A percentile compares a stretch with the other conserved stretches of the same genome.
These are phyloP conservation scores for Verbascum thapsus DNA, from an alignment of 257 asterid species.

Conservation along the genomic window DNA sequence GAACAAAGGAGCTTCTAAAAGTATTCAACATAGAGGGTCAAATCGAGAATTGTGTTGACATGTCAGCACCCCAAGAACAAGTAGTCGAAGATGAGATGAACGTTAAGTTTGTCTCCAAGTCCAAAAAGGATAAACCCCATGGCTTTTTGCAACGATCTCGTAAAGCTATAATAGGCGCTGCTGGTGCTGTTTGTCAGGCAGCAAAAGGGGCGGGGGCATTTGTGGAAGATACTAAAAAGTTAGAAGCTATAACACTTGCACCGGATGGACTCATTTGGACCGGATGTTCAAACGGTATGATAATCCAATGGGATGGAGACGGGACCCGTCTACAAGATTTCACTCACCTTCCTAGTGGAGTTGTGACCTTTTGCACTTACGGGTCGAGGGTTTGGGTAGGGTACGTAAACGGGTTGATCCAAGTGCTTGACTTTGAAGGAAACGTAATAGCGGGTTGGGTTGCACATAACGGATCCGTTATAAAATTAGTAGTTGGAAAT, in stretches of 20 bases:
- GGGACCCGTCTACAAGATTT: constrained; percentile 80
- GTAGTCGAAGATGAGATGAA: constrained; percentile 69
- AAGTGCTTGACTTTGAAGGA: constrained; percentile 76
- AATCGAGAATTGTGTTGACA: constrained; percentile 76
- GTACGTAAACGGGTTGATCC: constrained; percentile 73
- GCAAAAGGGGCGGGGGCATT: constrained; percentile 86
- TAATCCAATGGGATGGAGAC: constrained; percentile 92
- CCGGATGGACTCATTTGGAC: constrained; percentile 84
- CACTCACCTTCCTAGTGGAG: constrained; percentile 57
- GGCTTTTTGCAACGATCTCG: constrained; percentile 84
- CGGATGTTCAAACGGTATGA: constrained; percentile 76
- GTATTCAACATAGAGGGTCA: constrained; percentile 87
- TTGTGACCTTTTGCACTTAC: constrained; percentile 58
- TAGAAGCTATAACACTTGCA: constrained; percentile 68
- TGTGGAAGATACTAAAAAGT: constrained; percentile 66
- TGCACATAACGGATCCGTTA: constrained; percentile 80
- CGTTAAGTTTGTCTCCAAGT: constrained; percentile 55
- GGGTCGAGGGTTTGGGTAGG: constrained; percentile 87
- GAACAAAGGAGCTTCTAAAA: constrained; percentile 75
- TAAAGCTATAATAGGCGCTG: constrained; percentile 89
- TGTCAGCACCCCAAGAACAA: constrained; percentile 63
- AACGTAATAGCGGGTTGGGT: constrained; percentile 69
- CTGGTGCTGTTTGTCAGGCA: constrained; percentile 89
- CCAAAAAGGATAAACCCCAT: constrained; percentile 80
- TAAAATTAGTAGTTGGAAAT: constrained; percentile 54